Evolutionary conservation across 2,329 filamentous ascomycete genomes (phyloP).

Genomic region (Pleoardoris graminearum): DNA sequence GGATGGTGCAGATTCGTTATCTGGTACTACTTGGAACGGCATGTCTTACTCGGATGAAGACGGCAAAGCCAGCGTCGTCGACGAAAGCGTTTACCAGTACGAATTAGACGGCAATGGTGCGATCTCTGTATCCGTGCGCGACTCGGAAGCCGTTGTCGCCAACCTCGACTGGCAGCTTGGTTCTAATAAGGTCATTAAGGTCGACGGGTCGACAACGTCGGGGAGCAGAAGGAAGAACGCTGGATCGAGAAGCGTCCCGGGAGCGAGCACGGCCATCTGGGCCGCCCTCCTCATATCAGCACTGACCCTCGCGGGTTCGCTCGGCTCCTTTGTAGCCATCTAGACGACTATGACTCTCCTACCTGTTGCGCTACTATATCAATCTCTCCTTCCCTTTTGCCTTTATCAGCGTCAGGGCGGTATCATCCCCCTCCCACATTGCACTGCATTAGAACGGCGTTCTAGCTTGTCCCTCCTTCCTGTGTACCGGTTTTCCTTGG

Average conservation of each 20-base stretch:
- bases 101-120: conserved; percentile 28
- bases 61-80: conserved; percentile 45
- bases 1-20: conserved; percentile 49
- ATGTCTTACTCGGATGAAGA: conserved; percentile 50
- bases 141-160: conserved; percentile 53
- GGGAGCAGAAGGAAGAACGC: conserved; percentile 32
- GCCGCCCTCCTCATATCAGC: neutral
- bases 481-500: neutral
- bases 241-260: neutral
- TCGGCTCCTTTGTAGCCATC: neutral
- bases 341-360: conserved; percentile 1
- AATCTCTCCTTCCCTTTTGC: neutral
- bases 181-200: conserved; percentile 33
- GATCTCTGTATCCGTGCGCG: conserved; percentile 41
- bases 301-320: neutral
- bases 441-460: conserved; percentile 9
- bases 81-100: conserved; percentile 36
- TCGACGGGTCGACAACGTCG: conserved; percentile 25
- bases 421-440: neutral
- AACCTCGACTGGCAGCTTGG: conserved; percentile 49
- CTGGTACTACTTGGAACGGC: conserved; percentile 53
- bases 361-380: neutral
- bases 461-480: neutral
- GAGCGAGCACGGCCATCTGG: conserved; percentile 1
- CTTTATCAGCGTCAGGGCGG: neutral